Evolutionary conservation across 2,329 filamentous ascomycete genomes (phyloP).

Genomic region (Calonectria pseudoturangicola): DNA sequence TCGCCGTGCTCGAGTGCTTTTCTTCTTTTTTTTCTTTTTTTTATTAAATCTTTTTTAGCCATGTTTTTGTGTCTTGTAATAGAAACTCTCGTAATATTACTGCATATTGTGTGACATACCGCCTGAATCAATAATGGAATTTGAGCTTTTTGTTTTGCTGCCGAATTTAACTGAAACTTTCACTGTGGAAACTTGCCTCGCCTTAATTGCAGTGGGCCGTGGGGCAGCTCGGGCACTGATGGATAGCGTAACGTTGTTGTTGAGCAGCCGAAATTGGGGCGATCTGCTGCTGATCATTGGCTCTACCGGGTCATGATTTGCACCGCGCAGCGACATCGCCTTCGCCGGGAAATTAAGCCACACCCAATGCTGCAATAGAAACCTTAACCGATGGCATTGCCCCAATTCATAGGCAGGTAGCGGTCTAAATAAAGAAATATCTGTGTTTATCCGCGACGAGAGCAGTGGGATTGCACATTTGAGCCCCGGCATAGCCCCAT

Average conservation of each 20-base stretch:
- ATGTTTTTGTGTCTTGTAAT: too few relatives aligned
- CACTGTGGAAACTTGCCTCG: neutral
- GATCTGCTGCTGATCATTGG: neutral
- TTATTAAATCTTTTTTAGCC: too few relatives aligned
- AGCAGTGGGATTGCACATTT: neutral
- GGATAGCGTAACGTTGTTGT: neutral
- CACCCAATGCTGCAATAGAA: neutral
- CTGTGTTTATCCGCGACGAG: neutral
- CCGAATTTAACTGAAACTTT: neutral
- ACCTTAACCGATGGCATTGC: neutral
- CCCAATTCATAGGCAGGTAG: neutral
- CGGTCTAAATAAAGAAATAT: neutral
- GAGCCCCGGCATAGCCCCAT: neutral
- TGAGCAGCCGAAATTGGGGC: neutral
- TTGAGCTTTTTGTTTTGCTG: too few relatives aligned
- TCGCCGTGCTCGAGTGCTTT: too few relatives aligned
- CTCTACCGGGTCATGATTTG: constrained; percentile 1
- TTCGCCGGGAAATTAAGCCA: constrained; percentile 1
- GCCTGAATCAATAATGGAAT: too few relatives aligned
- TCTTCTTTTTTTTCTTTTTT: too few relatives aligned
- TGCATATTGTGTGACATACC: too few relatives aligned
- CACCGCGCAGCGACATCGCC: neutral
- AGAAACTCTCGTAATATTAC: too few relatives aligned
- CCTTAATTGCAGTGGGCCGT: neutral
- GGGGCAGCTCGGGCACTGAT: neutral